Evolutionary conservation across 2,329 filamentous ascomycete genomes (phyloP), one percentile per base, ranked within the genome.

Genomic region (Fusarium liriodendri): DNA sequence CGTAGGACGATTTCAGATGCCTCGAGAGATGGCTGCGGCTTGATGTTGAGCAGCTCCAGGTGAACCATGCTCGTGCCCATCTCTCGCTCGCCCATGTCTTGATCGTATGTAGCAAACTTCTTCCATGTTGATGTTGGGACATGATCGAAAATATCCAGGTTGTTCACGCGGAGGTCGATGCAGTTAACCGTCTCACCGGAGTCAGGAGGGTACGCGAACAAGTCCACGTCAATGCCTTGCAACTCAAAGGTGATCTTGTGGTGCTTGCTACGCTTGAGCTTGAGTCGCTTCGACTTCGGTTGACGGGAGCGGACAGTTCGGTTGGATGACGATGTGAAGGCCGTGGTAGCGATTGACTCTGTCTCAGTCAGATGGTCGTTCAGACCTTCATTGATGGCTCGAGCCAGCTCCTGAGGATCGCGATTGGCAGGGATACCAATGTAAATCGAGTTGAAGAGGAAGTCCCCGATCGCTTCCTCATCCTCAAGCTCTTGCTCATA

Each of bases 391-490:
- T 98, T 98, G 82, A 99, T 98, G 42, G 93, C 94, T 54, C 91
- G 90, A 5, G 94, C 88, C 11, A 98, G 88, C 33, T 97, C 94
- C 62, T 90, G 90, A 6, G 95, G 95, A 76, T 98, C 96, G 67
- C 93, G 91, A 76, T 95, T 97, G 13, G 94, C 89, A 0, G 96
- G 94, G 20, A 99, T 94, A 16, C 94, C 95, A 77, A 99, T 98
- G 84, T 98, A 99, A 64, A 99, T 98, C 0, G 97, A 99, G 81
- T 99, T 98, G 88, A 99, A 99, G 18, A 99, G 87, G 76, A 97
- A 97, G 80, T 99, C 97, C 7, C 95, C 95, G 82, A 98, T 97
- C 7, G 93, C 94, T 14, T 91, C 94, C 82, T 95, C 94, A 50
- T 95, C 93, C 58, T 97, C 94, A 25, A 93, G 89, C 27, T 96